Conservation (phyloP, 345 rosid genomes). For the Eutrema japonicum region DNA sequence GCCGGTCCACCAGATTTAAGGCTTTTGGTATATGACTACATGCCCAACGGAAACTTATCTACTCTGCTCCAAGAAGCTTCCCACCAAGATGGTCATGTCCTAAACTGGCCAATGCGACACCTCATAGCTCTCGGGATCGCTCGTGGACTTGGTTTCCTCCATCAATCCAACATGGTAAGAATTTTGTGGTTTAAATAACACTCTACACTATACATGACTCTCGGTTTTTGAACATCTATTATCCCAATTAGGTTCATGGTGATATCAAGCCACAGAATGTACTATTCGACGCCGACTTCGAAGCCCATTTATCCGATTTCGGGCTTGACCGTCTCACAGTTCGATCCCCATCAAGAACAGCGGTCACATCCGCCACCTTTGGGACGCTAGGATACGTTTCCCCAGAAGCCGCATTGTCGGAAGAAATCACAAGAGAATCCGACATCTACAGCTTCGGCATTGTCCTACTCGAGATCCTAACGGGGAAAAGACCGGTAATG, state of each 20-base stretch:
- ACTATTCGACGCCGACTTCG: constrained; percentile 92
- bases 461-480: constrained; percentile 78
- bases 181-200: neutral
- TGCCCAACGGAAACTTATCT: constrained; percentile 95
- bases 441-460: constrained; percentile 98
- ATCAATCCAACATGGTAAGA: constrained; percentile 57
- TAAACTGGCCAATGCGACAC: constrained; percentile 99
- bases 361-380: constrained; percentile 60
- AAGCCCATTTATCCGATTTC: constrained; percentile 90
- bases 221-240: neutral
- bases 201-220: neutral
- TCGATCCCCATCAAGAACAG: constrained; percentile 60
- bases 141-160: constrained; percentile 85
- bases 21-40: constrained; percentile 86
- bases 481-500: constrained; percentile 92
- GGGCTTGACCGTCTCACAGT: constrained; percentile 69
- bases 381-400: constrained; percentile 88
- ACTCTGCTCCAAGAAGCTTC: constrained; percentile 97
- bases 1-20: constrained; percentile 81
- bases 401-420: constrained; percentile 69
- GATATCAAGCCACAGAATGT: constrained; percentile 93
- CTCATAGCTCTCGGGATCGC: constrained; percentile 93
- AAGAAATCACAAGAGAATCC: constrained; percentile 69
- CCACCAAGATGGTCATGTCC: constrained; percentile 96
- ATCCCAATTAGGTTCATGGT: constrained; percentile 58